Evolutionary conservation across 148 eudicot species (phyloP).

Genomic region (Selenicereus undatus): DNA sequence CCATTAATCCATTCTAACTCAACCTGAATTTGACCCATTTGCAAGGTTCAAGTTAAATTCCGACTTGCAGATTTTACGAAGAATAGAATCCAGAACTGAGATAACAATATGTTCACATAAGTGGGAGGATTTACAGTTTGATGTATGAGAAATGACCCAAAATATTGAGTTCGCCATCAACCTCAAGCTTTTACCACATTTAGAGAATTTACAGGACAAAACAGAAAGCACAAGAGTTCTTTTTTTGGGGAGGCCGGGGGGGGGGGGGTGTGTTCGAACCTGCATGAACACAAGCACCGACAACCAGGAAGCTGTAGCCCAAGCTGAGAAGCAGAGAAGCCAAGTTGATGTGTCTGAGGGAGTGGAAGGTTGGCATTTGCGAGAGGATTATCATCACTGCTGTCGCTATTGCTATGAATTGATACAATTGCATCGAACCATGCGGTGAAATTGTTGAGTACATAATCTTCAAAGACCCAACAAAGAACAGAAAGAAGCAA

Average conservation of each 20-base stretch:
- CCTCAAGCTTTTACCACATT: not conserved
- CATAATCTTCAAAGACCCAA: constrained; percentile 53
- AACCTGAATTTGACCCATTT: not conserved
- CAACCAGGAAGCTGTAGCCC: constrained; percentile 80
- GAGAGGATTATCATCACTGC: constrained; percentile 73
- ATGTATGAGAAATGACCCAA: too few relatives aligned
- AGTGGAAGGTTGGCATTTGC: constrained; percentile 92
- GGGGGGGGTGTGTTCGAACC: constrained; percentile 32
- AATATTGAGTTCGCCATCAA: too few relatives aligned
- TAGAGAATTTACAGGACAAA: not conserved
- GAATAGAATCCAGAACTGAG: not conserved
- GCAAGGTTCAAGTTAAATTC: not conserved
- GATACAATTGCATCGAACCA: constrained; percentile 65
- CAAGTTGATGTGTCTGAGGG: constrained; percentile 86
- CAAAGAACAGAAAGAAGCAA: not conserved
- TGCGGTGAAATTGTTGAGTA: constrained; percentile 55
- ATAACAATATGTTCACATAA: not conserved
- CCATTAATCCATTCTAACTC: not conserved
- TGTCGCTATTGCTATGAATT: constrained; percentile 91
- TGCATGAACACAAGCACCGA: constrained; percentile 71
- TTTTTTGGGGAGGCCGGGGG: not conserved
- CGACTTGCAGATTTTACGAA: not conserved
- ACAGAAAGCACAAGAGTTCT: too few relatives aligned
- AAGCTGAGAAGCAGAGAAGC: constrained; percentile 77
- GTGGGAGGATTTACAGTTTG: not conserved